phyloP scores from a whole-genome alignment of 2,329 filamentous ascomycete genomes.

The Talaromyces sp. region DNA sequence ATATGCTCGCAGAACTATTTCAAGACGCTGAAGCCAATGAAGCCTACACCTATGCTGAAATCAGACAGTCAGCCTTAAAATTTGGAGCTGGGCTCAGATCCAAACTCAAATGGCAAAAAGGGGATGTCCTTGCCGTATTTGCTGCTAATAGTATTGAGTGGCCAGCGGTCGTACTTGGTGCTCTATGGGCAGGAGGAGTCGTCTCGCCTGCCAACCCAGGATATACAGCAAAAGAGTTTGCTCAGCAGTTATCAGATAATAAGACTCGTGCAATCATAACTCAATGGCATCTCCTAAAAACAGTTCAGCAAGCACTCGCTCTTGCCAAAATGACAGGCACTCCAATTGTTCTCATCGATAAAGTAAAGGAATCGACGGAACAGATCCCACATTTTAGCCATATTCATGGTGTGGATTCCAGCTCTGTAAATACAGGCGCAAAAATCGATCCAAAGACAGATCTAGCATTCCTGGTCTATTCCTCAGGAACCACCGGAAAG shows the following conservation, averaged over 20 bases:
- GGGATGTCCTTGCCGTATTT: neutral
- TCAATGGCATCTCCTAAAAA: conserved; percentile 35
- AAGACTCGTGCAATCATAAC: conserved; percentile 39
- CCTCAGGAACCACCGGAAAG: conserved; percentile 49
- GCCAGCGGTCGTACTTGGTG: conserved; percentile 31
- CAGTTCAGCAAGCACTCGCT: conserved; percentile 33
- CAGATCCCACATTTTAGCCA: conserved; percentile 23
- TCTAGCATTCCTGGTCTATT: conserved; percentile 40
- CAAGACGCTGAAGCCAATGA: neutral
- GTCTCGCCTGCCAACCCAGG: conserved; percentile 42
- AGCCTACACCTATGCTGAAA: neutral
- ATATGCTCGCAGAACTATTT: neutral
- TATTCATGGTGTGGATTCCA: conserved; percentile 31
- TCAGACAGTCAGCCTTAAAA: neutral
- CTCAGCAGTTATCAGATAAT: conserved; percentile 24
- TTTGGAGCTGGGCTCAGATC: neutral
- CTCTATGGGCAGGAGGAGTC: conserved; percentile 42
- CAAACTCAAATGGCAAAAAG: neutral
- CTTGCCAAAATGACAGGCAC: conserved; percentile 28
- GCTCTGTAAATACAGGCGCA: conserved; percentile 15
- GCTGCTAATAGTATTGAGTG: neutral
- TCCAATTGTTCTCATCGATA: conserved; percentile 19
- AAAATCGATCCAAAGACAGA: conserved; percentile 1
- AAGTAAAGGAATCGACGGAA: conserved; percentile 28
- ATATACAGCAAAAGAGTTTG: conserved; percentile 39